phyloP scores from a whole-genome alignment of 2,329 filamentous ascomycete genomes.

The Beauveria asiatica region DNA sequence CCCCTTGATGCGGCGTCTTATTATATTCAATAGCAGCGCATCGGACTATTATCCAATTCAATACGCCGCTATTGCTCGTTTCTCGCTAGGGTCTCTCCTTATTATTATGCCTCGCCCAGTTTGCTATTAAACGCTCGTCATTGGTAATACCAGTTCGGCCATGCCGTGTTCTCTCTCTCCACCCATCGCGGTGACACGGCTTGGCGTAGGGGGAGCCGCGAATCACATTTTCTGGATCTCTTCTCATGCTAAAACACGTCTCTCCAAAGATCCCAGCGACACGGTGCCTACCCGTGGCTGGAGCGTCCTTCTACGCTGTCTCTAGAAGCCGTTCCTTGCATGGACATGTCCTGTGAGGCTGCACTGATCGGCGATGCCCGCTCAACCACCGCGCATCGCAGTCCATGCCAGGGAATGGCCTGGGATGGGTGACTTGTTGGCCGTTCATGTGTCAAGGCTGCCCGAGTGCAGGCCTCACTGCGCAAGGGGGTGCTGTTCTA shows the following conservation, averaged over 20 bases:
- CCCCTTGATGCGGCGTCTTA: not conserved
- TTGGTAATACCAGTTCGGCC: not conserved
- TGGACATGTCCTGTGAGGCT: not conserved
- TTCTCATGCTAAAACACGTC: not conserved
- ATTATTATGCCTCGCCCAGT: not conserved
- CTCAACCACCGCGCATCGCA: not conserved
- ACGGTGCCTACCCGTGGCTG: not conserved
- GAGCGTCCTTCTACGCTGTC: constrained; percentile 2
- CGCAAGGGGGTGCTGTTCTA: not conserved
- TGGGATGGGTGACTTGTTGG: not conserved
- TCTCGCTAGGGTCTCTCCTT: not conserved
- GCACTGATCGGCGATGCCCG: not conserved
- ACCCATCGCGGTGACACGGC: not conserved
- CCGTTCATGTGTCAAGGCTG: not conserved
- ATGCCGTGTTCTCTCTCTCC: not conserved
- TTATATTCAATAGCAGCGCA: not conserved
- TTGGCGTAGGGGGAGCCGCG: not conserved
- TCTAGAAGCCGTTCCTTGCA: constrained; percentile 4
- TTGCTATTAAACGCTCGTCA: not conserved
- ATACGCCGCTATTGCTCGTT: not conserved
- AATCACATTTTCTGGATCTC: not conserved
- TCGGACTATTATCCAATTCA: not conserved
- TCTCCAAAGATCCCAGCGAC: not conserved
- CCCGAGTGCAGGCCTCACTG: not conserved
- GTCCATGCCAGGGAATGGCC: not conserved